These are phyloP conservation scores for Hymenoscyphus linearis DNA, from an alignment of 2,329 filamentous ascomycete genomes.

Conservation along the genomic window DNA sequence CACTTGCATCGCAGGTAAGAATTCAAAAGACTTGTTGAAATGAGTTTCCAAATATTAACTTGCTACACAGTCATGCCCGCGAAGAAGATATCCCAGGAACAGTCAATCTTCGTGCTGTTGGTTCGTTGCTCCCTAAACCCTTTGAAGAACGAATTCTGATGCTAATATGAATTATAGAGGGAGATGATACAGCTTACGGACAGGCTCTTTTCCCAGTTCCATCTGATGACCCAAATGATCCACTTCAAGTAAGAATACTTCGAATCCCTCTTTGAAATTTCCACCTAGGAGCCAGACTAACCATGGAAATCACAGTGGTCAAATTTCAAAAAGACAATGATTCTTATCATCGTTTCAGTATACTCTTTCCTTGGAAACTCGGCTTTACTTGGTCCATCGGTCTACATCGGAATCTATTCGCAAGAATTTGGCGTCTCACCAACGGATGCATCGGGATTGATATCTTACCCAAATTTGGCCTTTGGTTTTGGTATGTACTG, in stretches of 20 bases:
- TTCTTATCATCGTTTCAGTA: conserved; percentile 47
- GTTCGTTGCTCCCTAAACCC: conserved; percentile 16
- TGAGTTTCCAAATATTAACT: background rate
- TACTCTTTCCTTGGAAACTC: conserved; percentile 57
- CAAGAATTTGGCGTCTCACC: conserved; percentile 46
- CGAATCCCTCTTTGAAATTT: background rate
- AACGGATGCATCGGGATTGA: conserved; percentile 47
- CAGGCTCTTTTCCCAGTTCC: conserved; percentile 57
- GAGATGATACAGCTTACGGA: conserved; percentile 54
- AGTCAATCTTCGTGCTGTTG: conserved; percentile 44
- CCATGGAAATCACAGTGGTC: conserved; percentile 40
- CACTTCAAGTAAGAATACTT: conserved; percentile 39
- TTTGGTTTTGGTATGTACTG: conserved; percentile 47
- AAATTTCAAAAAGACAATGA: conserved; percentile 49
- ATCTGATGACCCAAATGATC: conserved; percentile 56
- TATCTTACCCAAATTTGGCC: conserved; percentile 55
- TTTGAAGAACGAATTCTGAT: background rate
- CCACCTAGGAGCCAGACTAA: background rate
- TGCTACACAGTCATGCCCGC: conserved; percentile 43
- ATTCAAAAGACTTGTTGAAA: background rate
- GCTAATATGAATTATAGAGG: conserved; percentile 36
- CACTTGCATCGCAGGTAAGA: background rate
- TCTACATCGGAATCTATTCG: conserved; percentile 52
- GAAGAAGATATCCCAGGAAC: conserved; percentile 53
- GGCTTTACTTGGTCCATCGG: conserved; percentile 49